Conservation (phyloP, 306 rosid genomes). For the Prunus mongolica region DNA sequence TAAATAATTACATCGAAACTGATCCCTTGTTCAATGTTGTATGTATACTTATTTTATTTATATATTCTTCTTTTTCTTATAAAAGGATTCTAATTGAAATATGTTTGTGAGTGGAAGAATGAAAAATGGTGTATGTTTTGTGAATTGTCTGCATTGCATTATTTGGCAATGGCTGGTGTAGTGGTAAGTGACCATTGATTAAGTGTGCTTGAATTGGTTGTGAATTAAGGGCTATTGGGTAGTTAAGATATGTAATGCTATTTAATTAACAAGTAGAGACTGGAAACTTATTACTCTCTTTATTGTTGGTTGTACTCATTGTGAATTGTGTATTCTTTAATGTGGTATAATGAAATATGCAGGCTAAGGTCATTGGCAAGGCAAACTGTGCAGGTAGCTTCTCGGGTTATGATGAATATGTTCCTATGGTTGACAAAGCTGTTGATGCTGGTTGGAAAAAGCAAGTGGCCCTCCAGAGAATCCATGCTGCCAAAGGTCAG, state of each 20-base stretch:
- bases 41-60: not conserved
- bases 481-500: conserved; percentile 61
- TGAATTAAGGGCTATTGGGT: not conserved
- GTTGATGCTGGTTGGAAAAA: conserved; percentile 86
- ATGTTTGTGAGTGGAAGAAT: not conserved
- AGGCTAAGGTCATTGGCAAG: conserved; percentile 78
- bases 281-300: not conserved
- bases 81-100: not conserved
- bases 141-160: not conserved
- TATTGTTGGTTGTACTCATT: conserved; percentile 8
- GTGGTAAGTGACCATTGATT: not conserved
- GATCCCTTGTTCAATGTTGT: not conserved
- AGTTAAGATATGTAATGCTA: not conserved
- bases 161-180: too few species aligned
- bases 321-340: conserved; percentile 9
- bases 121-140: not conserved
- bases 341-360: conserved; percentile 10
- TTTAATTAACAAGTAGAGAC: not conserved
- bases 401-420: conserved; percentile 80
- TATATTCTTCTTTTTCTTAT: not conserved
- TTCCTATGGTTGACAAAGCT: conserved; percentile 97
- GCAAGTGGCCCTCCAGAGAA: conserved; percentile 50
- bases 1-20: not conserved
- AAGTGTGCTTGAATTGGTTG: not conserved
- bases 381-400: conserved; percentile 55